Evolutionary conservation across 345 rosid species (phyloP).

Genomic region (Syzygium oleosum): DNA sequence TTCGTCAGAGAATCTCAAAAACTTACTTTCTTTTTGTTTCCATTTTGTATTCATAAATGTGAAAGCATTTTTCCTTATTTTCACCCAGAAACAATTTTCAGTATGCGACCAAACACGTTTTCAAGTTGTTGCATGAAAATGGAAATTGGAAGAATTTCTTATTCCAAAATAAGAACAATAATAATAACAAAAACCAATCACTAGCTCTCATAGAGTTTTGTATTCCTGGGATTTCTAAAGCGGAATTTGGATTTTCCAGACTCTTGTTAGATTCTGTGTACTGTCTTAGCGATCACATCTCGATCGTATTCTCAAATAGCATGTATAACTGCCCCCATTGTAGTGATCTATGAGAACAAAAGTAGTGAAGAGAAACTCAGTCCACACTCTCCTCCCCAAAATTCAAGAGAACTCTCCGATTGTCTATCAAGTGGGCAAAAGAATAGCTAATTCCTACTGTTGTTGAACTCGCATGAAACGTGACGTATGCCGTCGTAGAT

Average conservation of each 20-base stretch:
- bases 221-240: too few relatives aligned
- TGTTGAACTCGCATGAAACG: background rate
- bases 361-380: background rate
- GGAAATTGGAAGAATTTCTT: background rate
- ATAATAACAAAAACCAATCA: too few relatives aligned
- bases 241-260: background rate
- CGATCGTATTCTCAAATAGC: background rate
- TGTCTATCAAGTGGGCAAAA: background rate
- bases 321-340: background rate
- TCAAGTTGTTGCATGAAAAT: background rate
- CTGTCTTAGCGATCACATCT: background rate
- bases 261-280: background rate
- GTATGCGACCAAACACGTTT: background rate
- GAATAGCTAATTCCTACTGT: background rate
- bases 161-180: too few relatives aligned
- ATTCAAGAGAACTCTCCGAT: background rate
- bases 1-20: background rate
- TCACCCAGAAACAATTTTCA: background rate
- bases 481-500: too few relatives aligned
- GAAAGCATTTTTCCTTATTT: background rate
- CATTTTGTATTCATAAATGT: background rate
- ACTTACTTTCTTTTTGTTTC: background rate
- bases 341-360: background rate
- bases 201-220: too few relatives aligned
- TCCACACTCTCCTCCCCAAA: background rate